phyloP scores from a whole-genome alignment of 768 basidiomycete genomes.

The Rickenella mellea region DNA sequence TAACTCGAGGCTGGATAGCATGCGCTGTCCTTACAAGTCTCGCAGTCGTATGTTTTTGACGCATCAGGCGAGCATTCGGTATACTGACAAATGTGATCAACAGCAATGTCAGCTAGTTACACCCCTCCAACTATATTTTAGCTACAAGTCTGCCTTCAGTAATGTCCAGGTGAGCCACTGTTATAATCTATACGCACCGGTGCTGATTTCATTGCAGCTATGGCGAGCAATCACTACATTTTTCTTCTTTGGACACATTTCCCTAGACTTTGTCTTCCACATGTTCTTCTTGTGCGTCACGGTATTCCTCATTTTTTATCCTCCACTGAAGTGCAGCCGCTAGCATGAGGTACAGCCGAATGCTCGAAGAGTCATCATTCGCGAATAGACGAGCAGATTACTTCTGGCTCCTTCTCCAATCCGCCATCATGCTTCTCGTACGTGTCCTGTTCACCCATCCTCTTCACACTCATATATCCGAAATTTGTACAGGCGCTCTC shows the following conservation, averaged over 20 bases:
- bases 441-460: conserved; percentile 15
- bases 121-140: conserved; percentile 88
- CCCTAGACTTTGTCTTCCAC: conserved; percentile 92
- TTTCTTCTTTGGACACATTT: conserved; percentile 92
- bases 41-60: conserved; percentile 61
- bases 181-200: conserved; percentile 4
- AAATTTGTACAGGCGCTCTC: conserved; percentile 50
- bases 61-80: conserved; percentile 2
- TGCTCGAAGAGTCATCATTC: conserved; percentile 96
- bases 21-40: conserved; percentile 73
- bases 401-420: conserved; percentile 86
- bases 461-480: conserved; percentile 3
- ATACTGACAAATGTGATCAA: conserved; percentile 1
- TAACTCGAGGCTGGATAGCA: conserved; percentile 80
- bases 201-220: conserved; percentile 34
- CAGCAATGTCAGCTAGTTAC: conserved; percentile 92
- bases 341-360: conserved; percentile 94
- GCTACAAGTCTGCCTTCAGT: conserved; percentile 73
- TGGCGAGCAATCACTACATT: conserved; percentile 90
- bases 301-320: background rate
- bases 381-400: conserved; percentile 88
- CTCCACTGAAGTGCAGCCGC: background rate
- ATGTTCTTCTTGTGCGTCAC: conserved; percentile 91
- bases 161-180: conserved; percentile 59
- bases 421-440: conserved; percentile 80